Evolutionary conservation across 1,284 basidiomycete genomes (phyloP).

Genomic region (Sanghuangporus weigelae): DNA sequence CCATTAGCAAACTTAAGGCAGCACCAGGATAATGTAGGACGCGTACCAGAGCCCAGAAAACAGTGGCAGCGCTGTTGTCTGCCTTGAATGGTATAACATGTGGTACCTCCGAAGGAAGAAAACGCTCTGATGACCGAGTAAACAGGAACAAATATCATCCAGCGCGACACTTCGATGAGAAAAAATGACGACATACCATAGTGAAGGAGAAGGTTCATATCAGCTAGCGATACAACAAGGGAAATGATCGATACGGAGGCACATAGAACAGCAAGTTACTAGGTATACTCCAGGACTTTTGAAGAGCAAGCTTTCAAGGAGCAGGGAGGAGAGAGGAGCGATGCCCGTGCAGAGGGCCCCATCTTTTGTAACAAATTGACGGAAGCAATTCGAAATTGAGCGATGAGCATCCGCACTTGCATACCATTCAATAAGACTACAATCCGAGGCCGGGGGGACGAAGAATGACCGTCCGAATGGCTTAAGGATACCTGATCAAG

Average conservation of each 20-base stretch:
- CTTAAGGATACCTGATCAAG: not conserved
- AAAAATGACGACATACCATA: not conserved
- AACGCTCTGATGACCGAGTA: too few species aligned
- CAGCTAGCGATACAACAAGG: too few species aligned
- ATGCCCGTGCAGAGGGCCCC: not conserved
- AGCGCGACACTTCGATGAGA: not conserved
- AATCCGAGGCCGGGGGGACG: not conserved
- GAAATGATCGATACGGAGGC: too few species aligned
- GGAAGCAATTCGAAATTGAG: not conserved
- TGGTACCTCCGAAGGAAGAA: not conserved
- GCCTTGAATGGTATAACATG: not conserved
- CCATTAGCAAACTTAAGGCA: not conserved
- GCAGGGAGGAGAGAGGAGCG: not conserved
- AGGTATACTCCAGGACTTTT: too few species aligned
- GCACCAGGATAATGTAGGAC: not conserved
- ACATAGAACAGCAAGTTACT: too few species aligned
- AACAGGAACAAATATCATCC: not conserved
- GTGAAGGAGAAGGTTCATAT: not conserved
- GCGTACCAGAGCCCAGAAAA: constrained; percentile 11
- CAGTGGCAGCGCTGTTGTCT: not conserved
- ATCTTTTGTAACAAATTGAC: not conserved
- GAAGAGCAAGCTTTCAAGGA: not conserved
- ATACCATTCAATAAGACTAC: too few species aligned
- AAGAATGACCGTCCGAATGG: not conserved
- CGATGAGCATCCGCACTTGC: not conserved